phyloP scores from a whole-genome alignment of 1,139 yeast genomes.

The Yamadazyma oceani region DNA sequence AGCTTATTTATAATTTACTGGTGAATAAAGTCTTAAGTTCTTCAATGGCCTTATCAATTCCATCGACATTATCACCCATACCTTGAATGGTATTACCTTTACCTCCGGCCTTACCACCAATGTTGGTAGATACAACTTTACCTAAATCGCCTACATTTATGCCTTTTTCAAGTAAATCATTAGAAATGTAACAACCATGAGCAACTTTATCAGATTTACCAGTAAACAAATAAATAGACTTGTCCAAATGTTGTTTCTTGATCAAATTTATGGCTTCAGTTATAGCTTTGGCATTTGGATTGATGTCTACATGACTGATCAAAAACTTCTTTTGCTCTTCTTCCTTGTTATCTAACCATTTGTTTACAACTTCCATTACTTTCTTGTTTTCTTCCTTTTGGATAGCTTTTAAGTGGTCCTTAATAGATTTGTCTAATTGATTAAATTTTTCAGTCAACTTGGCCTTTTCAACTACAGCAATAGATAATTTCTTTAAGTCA shows the following conservation, averaged over 20 bases:
- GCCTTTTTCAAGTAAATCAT: conserved; percentile 69
- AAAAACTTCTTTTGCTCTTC: conserved; percentile 51
- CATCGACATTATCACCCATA: conserved; percentile 81
- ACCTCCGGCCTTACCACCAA: conserved; percentile 99
- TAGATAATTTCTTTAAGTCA: conserved; percentile 73
- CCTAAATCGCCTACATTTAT: conserved; percentile 78
- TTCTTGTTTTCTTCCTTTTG: conserved; percentile 87
- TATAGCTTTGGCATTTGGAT: conserved; percentile 90
- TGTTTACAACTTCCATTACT: conserved; percentile 75
- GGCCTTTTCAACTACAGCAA: conserved; percentile 81
- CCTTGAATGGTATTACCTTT: conserved; percentile 97
- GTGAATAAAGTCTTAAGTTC: conserved; percentile 61
- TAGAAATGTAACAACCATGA: conserved; percentile 88
- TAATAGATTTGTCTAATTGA: conserved; percentile 79
- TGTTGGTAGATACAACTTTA: conserved; percentile 60
- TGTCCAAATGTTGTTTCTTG: conserved; percentile 74
- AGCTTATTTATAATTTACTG: conserved; percentile 47
- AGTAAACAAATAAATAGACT: conserved; percentile 80
- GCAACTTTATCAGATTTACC: conserved; percentile 81
- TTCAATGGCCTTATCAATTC: conserved; percentile 69
- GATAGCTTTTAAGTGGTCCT: conserved; percentile 81
- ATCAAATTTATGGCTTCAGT: conserved; percentile 87
- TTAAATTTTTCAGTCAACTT: conserved; percentile 71
- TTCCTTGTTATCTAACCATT: conserved; percentile 54
- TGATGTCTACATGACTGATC: conserved; percentile 66